These are phyloP conservation scores for Myriangium duriaei DNA, from an alignment of 2,329 filamentous ascomycete species.

Conservation along the genomic window DNA sequence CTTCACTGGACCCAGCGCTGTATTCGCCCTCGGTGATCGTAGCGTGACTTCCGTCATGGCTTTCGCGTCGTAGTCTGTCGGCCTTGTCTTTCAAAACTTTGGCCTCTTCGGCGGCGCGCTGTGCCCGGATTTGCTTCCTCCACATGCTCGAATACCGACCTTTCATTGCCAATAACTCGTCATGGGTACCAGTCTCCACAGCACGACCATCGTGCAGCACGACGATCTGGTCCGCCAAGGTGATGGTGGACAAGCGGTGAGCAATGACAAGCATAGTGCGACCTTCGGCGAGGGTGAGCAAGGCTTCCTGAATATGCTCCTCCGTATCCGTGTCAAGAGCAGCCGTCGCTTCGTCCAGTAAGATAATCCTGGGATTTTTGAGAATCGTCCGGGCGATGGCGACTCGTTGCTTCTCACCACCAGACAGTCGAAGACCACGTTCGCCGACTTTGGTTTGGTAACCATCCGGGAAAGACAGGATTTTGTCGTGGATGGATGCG, in stretches of 20 bases:
- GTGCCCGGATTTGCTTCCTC: constrained; percentile 40
- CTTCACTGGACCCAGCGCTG: constrained; percentile 25
- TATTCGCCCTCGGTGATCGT: constrained; percentile 22
- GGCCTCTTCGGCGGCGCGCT: constrained; percentile 38
- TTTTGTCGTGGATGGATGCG: constrained; percentile 86
- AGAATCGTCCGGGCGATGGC: constrained; percentile 88
- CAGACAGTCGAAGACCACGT: constrained; percentile 72
- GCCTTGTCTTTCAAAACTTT: constrained; percentile 38
- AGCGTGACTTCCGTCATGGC: constrained; percentile 16
- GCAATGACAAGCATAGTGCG: constrained; percentile 94
- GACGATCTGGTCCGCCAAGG: constrained; percentile 43
- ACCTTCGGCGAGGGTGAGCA: constrained; percentile 68
- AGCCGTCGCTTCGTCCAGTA: constrained; percentile 86
- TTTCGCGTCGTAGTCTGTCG: constrained; percentile 35
- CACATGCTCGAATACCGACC: constrained; percentile 39
- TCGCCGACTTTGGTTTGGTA: constrained; percentile 88
- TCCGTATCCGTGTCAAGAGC: constrained; percentile 86
- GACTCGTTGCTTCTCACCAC: constrained; percentile 86
- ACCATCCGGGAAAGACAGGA: constrained; percentile 73
- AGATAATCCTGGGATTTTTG: constrained; percentile 82
- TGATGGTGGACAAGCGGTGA: constrained; percentile 48
- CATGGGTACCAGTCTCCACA: constrained; percentile 39
- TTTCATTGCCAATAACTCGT: constrained; percentile 35
- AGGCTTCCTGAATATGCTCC: constrained; percentile 79
- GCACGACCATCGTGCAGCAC: constrained; percentile 42